Percentiles rank a stretch among this genome's conserved stretches.
Evolutionary conservation across 305 asterid species (phyloP).

Genomic region (Ilex paraguariensis): DNA sequence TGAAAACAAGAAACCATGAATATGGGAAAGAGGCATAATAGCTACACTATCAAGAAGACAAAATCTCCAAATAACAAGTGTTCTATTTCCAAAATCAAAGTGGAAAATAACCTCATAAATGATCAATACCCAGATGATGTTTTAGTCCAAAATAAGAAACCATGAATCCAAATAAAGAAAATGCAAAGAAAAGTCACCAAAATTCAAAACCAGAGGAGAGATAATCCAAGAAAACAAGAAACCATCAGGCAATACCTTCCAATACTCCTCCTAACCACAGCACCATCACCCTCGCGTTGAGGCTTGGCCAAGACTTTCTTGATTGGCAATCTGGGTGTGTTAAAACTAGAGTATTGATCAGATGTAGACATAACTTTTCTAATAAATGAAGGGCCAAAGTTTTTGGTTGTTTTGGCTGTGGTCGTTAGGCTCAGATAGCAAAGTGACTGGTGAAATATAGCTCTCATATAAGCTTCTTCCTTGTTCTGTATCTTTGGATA

Average conservation of each 20-base stretch:
- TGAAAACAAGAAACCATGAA: not conserved
- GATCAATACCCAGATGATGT: not conserved
- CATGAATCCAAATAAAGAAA: not conserved
- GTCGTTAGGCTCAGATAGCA: constrained; percentile 18
- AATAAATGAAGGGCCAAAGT: constrained; percentile 1
- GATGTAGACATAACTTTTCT: constrained; percentile 42
- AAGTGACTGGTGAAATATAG: constrained; percentile 21
- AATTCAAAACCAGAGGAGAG: not conserved
- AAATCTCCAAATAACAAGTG: too few relatives aligned
- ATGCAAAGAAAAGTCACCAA: not conserved
- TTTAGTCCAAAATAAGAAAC: not conserved
- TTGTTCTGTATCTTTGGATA: not conserved
- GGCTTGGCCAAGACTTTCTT: constrained; percentile 66
- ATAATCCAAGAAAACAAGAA: not conserved
- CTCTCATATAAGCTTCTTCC: constrained; percentile 32
- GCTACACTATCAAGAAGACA: too few relatives aligned
- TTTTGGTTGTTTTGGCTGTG: constrained; percentile 8
- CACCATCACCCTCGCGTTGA: constrained; percentile 86
- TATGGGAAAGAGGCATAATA: too few relatives aligned
- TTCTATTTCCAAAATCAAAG: too few relatives aligned
- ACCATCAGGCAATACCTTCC: constrained; percentile 48
- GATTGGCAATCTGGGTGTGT: constrained; percentile 62
- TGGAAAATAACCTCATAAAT: not conserved
- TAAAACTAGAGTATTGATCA: constrained; percentile 33
- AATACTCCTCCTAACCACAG: constrained; percentile 82